Evolutionary conservation across 257 asterid species (phyloP).

Genomic region (Rhazya stricta): DNA sequence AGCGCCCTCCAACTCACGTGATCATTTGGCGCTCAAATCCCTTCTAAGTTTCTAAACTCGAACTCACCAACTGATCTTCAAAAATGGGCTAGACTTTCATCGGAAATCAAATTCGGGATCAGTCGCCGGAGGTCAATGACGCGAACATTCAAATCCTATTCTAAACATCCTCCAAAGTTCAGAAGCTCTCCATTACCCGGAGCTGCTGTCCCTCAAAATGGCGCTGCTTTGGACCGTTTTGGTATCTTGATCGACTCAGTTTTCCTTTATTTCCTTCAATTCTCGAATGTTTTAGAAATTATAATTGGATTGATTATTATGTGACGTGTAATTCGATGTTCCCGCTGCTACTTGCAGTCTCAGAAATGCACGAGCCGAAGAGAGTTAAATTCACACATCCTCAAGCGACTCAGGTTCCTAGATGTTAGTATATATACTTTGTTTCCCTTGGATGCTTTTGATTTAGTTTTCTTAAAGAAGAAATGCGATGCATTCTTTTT

Average conservation of each 20-base stretch:
- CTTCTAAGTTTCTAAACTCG: background rate
- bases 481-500: background rate
- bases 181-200: slow-evolving; percentile 14
- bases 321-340: slow-evolving; percentile 1
- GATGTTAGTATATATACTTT: slow-evolving; percentile 6
- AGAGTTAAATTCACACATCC: slow-evolving; percentile 41
- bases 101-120: background rate
- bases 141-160: slow-evolving; percentile 33
- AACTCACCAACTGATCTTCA: slow-evolving; percentile 1
- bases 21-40: slow-evolving; percentile 23
- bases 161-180: slow-evolving; percentile 16
- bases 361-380: slow-evolving; percentile 45
- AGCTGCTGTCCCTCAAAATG: slow-evolving; percentile 24
- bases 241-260: slow-evolving; percentile 25
- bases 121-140: slow-evolving; percentile 15
- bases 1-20: background rate
- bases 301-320: background rate
- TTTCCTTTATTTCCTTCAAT: background rate
- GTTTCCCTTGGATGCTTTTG: slow-evolving; percentile 8
- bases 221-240: slow-evolving; percentile 24
- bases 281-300: background rate
- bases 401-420: slow-evolving; percentile 28
- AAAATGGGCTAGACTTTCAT: background rate
- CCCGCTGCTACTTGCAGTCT: slow-evolving; percentile 4
- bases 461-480: background rate